phyloP scores from a whole-genome alignment of 495 filamentous ascomycete genomes.

The Podospora appendiculata region DNA sequence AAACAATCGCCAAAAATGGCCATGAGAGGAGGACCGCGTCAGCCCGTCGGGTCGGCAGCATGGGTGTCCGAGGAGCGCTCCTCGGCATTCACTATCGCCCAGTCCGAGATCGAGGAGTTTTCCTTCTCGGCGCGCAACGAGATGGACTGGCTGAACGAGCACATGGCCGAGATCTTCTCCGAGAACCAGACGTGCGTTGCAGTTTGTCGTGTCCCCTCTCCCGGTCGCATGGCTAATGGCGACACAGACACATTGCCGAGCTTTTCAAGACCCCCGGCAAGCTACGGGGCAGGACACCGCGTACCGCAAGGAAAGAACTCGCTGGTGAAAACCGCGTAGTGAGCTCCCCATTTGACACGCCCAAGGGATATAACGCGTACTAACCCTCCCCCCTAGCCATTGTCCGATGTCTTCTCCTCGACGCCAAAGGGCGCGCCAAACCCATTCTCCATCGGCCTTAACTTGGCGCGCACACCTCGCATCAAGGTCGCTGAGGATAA shows the following conservation, averaged over 20 bases:
- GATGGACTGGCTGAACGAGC: constrained; percentile 92
- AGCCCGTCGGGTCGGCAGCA: constrained; percentile 46
- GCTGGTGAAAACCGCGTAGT: constrained; percentile 54
- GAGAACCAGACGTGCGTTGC: constrained; percentile 68
- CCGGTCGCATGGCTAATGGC: neutral
- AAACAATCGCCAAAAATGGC: constrained; percentile 35
- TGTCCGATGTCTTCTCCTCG: constrained; percentile 70
- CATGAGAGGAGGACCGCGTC: constrained; percentile 41
- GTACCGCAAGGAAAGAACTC: constrained; percentile 66
- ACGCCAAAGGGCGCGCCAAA: constrained; percentile 38
- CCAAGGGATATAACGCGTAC: constrained; percentile 1
- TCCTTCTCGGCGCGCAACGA: constrained; percentile 83
- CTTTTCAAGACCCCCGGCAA: constrained; percentile 96
- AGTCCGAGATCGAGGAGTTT: constrained; percentile 75
- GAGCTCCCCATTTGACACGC: constrained; percentile 18
- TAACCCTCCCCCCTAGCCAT: constrained; percentile 50
- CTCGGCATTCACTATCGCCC: constrained; percentile 40
- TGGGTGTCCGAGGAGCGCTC: constrained; percentile 47
- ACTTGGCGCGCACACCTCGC: constrained; percentile 28
- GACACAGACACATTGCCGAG: constrained; percentile 70
- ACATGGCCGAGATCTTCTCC: constrained; percentile 90
- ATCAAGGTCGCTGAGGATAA: constrained; percentile 29
- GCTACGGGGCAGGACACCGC: constrained; percentile 85
- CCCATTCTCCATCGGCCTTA: constrained; percentile 31
- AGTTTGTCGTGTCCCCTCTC: neutral